Percentiles rank a stretch among this genome's conserved stretches.
Evolutionary conservation across 805 yeast genomes (phyloP).

Genomic region (Saturnispora hagleri): DNA sequence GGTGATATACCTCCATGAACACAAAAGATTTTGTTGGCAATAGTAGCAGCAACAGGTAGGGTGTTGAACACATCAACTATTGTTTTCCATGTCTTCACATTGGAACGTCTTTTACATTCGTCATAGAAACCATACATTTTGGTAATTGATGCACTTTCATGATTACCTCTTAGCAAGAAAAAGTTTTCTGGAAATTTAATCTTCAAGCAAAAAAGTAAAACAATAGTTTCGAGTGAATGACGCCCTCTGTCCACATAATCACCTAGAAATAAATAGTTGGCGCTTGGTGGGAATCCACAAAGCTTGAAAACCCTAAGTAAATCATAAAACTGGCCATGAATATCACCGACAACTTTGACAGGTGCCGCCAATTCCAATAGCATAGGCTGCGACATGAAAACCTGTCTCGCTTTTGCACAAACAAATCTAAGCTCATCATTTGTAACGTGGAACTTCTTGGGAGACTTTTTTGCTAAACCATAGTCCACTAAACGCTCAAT

Average conservation of each 20-base stretch:
- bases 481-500: constrained; percentile 50
- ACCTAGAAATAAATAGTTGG: constrained; percentile 48
- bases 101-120: constrained; percentile 47
- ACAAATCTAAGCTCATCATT: constrained; percentile 47
- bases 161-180: constrained; percentile 52
- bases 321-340: constrained; percentile 60
- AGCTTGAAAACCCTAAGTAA: constrained; percentile 44
- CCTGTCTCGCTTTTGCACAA: constrained; percentile 48
- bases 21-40: constrained; percentile 48
- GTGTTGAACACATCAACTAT: constrained; percentile 50
- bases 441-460: constrained; percentile 42
- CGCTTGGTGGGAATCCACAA: constrained; percentile 52
- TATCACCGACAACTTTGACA: constrained; percentile 76
- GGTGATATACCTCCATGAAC: constrained; percentile 74
- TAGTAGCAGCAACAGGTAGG: constrained; percentile 53
- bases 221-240: constrained; percentile 47
- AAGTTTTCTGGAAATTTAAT: constrained; percentile 53
- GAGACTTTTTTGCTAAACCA: constrained; percentile 35
- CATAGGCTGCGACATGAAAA: constrained; percentile 57
- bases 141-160: constrained; percentile 50
- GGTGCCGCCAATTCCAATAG: constrained; percentile 63
- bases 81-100: constrained; percentile 39
- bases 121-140: constrained; percentile 54
- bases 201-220: constrained; percentile 43
- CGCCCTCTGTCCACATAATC: constrained; percentile 55